These are phyloP conservation scores for Nemania bipapillata DNA, from an alignment of 2,329 filamentous ascomycete genomes.

Conservation along the genomic window DNA sequence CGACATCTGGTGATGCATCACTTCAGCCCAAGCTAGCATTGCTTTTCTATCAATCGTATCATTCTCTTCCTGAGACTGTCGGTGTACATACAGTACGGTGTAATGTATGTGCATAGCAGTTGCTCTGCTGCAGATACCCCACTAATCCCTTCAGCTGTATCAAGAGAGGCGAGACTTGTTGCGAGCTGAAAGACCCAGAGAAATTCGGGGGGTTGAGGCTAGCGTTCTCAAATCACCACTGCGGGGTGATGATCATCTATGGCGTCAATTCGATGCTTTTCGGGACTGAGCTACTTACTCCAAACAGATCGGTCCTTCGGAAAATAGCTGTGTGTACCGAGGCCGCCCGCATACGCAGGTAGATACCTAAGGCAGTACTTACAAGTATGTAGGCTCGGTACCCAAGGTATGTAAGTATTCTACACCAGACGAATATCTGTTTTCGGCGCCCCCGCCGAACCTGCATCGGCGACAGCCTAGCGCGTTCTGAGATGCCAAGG, in stretches of 20 bases:
- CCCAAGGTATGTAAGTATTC: too few species aligned
- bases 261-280: conserved; percentile 9
- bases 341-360: conserved; percentile 20
- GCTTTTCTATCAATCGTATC: conserved; percentile 3
- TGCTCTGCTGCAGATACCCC: conserved; percentile 7
- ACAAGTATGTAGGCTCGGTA: too few species aligned
- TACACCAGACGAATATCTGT: neutral
- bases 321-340: conserved; percentile 7
- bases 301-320: neutral
- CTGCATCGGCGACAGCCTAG: conserved; percentile 15
- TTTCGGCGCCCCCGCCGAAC: conserved; percentile 20
- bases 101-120: too few species aligned
- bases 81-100: too few species aligned
- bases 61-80: neutral
- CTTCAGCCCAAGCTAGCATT: conserved; percentile 5
- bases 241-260: conserved; percentile 5
- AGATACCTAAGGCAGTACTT: too few species aligned
- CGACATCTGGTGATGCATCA: neutral
- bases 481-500: conserved; percentile 13
- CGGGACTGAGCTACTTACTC: neutral
- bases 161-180: conserved; percentile 10
- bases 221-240: conserved; percentile 9
- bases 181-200: conserved; percentile 14
- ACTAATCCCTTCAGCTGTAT: conserved; percentile 31
- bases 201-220: conserved; percentile 16